These are phyloP conservation scores for Arthonia radiata DNA, from an alignment of 495 filamentous ascomycete genomes.

Conservation along the genomic window DNA sequence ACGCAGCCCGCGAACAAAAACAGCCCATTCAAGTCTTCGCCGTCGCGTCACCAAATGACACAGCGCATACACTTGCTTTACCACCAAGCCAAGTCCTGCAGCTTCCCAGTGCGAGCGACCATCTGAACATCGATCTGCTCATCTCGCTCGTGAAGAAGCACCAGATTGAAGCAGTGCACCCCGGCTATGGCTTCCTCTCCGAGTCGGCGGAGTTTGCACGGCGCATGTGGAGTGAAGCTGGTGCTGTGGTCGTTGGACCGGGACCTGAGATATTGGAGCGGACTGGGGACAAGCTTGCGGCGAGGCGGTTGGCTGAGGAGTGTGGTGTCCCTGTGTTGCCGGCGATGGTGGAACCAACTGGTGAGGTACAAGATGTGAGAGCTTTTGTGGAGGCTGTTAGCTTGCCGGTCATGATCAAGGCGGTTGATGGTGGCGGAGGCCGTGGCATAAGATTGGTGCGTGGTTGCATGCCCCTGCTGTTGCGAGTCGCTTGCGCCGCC, in stretches of 20 bases:
- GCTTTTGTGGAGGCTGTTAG: conserved; percentile 20
- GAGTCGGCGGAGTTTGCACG: conserved; percentile 29
- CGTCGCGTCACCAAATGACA: conserved; percentile 27
- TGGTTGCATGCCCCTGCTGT: too few relatives aligned
- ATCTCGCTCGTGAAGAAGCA: conserved; percentile 22
- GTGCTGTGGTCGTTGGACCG: conserved; percentile 27
- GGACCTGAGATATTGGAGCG: conserved; percentile 22
- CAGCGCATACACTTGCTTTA: conserved; percentile 23
- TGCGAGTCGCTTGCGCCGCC: too few relatives aligned
- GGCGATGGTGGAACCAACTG: conserved; percentile 20
- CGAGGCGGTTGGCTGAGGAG: conserved; percentile 25
- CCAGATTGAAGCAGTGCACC: conserved; percentile 30
- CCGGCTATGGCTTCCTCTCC: conserved; percentile 38
- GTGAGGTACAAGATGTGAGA: conserved; percentile 14
- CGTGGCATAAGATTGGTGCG: conserved; percentile 15
- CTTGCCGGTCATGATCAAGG: conserved; percentile 31
- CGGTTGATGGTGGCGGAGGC: conserved; percentile 17
- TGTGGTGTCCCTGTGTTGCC: conserved; percentile 29
- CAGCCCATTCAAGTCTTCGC: conserved; percentile 26
- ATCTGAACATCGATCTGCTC: conserved; percentile 23
- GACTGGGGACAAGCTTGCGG: conserved; percentile 32
- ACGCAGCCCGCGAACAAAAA: conserved; percentile 30
- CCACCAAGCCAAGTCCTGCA: conserved; percentile 22
- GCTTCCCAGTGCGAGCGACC: conserved; percentile 23
- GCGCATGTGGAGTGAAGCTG: conserved; percentile 25